These are phyloP conservation scores for Hypoxylon sp. DNA, from an alignment of 2,329 filamentous ascomycete genomes.

Conservation along the genomic window DNA sequence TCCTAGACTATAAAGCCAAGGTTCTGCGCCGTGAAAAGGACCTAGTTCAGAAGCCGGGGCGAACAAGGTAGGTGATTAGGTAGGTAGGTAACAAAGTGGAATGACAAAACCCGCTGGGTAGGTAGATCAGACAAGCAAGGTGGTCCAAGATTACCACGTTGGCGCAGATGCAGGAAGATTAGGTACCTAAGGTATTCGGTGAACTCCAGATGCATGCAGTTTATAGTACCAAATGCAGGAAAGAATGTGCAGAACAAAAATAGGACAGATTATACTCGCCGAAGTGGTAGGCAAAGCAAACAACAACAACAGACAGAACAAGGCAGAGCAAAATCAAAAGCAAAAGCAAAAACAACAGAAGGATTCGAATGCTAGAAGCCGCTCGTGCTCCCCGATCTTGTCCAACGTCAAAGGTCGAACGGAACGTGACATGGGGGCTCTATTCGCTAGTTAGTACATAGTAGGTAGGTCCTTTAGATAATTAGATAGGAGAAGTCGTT, in stretches of 20 bases:
- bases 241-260: slow-evolving; percentile 12
- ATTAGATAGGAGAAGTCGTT: too few species aligned
- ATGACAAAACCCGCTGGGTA: too few species aligned
- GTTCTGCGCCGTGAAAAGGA: slow-evolving; percentile 11
- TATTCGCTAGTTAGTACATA: too few species aligned
- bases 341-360: too few species aligned
- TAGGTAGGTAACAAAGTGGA: too few species aligned
- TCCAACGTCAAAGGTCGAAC: slow-evolving; percentile 9
- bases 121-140: neutral
- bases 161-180: slow-evolving; percentile 4
- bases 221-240: slow-evolving; percentile 3
- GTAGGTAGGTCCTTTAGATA: too few species aligned
- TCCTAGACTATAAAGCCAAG: slow-evolving; percentile 16
- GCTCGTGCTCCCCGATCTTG: neutral
- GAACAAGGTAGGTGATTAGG: too few species aligned
- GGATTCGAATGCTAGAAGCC: slow-evolving; percentile 17
- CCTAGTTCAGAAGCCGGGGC: too few species aligned
- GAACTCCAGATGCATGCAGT: too few species aligned
- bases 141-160: too few species aligned
- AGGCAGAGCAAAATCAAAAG: too few species aligned
- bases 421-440: slow-evolving; percentile 29
- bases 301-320: too few species aligned
- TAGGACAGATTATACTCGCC: slow-evolving; percentile 1
- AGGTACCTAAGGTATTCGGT: neutral
- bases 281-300: neutral